phyloP scores from a whole-genome alignment of 805 yeast species.

The Isabelozyma pseudorhagii region DNA sequence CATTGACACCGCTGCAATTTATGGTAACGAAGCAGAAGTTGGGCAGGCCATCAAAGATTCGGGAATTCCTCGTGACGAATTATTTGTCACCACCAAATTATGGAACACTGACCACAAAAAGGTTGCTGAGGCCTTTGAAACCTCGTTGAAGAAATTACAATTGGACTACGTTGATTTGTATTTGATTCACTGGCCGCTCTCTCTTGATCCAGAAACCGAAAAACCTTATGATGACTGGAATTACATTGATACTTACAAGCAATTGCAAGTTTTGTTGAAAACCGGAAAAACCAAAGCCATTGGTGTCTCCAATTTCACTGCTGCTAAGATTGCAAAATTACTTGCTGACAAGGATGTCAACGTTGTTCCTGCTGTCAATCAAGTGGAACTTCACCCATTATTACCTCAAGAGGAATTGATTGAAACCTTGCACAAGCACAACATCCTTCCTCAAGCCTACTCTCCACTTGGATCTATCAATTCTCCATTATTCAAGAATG shows the following conservation, averaged over 20 bases:
- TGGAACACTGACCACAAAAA: slow-evolving; percentile 51
- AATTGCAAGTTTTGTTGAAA: slow-evolving; percentile 27
- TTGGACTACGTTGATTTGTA: slow-evolving; percentile 73
- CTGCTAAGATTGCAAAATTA: slow-evolving; percentile 41
- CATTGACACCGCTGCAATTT: slow-evolving; percentile 69
- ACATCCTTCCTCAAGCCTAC: slow-evolving; percentile 23
- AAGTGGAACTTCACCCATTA: slow-evolving; percentile 40
- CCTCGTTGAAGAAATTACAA: slow-evolving; percentile 57
- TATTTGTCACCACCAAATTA: slow-evolving; percentile 68
- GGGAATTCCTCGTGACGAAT: slow-evolving; percentile 59
- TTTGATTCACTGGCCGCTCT: slow-evolving; percentile 73
- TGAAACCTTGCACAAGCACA: slow-evolving; percentile 47
- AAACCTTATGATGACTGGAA: slow-evolving; percentile 17
- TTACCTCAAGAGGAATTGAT: slow-evolving; percentile 59
- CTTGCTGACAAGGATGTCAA: slow-evolving; percentile 34
- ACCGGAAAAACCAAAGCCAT: slow-evolving; percentile 41
- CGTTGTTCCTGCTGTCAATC: slow-evolving; percentile 50
- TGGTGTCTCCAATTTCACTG: slow-evolving; percentile 57
- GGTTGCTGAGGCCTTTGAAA: slow-evolving; percentile 50
- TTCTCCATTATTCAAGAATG: slow-evolving; percentile 35
- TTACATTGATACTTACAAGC: slow-evolving; percentile 42
- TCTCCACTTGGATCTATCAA: slow-evolving; percentile 33
- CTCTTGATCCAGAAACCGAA: slow-evolving; percentile 7
- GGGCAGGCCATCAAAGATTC: slow-evolving; percentile 50
- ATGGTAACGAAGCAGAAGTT: slow-evolving; percentile 61